Evolutionary conservation across 1,284 basidiomycete species (phyloP), one percentile per base, ranked within the genome.

Genomic region (Pyrrhoderma lamaoense): DNA sequence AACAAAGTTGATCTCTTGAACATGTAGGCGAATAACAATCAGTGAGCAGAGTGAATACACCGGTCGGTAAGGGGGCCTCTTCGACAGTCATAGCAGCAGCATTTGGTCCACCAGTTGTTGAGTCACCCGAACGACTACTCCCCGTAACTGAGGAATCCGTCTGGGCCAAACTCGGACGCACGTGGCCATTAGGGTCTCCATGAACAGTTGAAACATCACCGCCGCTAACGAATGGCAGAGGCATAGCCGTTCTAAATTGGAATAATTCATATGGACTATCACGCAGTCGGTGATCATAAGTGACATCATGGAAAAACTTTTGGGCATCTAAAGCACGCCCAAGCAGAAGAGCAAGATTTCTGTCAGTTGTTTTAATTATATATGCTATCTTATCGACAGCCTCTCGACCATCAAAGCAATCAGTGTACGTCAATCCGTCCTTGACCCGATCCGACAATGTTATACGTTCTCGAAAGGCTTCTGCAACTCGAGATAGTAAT

Each of bases 271-370:
- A 76, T 2, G 84, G 73, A 59, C 84, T 92, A 68, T 99, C 96
- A 46, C 96, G 77, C 56, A 99, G 66, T 11, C 95, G 84, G 67
- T 99, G 96, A 63, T 98, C 94, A 65, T 99, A 99, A 5, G 95
- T 97, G 58, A 99, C 96, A 62, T 98, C 96, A 66, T 99, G 96
- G 67, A 99, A 99, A 72, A 95, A 98, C 71, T 98, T 99, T 70
- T 99, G 96, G 11, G 93, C 89, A 64, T 99, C 96, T 51, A 99
- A 75, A 3, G 95, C 93, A 45, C 96, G 80, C 11, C 96, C 96
- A 8, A 99, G 78, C 2, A 99, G 75, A 42, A 99, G 70, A 3
- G 96, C 96, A 19, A 99, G 78, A 66, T 97, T 98, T 16, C 96
- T 80, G 68, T 99, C 96, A 4, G 92, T 93, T 2, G 95, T 99